phyloP scores from a whole-genome alignment of 345 rosid species.

The Brassica incana region DNA sequence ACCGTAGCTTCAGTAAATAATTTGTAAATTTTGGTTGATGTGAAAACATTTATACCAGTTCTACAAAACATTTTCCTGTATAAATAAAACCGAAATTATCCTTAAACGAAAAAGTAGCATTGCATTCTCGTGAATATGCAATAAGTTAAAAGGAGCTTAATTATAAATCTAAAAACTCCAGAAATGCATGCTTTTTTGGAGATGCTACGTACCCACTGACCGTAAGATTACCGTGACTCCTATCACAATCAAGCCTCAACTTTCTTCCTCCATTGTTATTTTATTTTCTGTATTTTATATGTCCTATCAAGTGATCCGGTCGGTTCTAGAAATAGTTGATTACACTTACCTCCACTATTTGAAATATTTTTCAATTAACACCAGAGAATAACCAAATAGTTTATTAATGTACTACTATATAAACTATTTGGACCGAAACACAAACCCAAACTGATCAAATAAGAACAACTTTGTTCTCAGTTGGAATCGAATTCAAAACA shows the following conservation, averaged over 20 bases:
- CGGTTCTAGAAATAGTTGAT: too few species aligned
- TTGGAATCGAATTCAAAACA: too few species aligned
- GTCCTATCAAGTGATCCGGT: neutral
- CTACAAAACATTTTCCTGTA: neutral
- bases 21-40: neutral
- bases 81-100: neutral
- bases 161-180: neutral
- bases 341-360: too few species aligned
- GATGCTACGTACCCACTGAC: conserved; percentile 21
- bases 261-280: conserved; percentile 16
- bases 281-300: neutral
- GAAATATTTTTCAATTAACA: too few species aligned
- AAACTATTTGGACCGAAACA: too few species aligned
- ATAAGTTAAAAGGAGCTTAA: conserved; percentile 1
- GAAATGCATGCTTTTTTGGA: neutral
- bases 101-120: neutral
- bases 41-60: neutral
- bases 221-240: conserved; percentile 34
- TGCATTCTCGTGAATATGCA: conserved; percentile 26
- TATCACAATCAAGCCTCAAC: conserved; percentile 18
- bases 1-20: neutral
- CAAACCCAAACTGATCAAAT: neutral
- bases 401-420: neutral
- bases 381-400: neutral
- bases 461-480: neutral